These are phyloP conservation scores for Pulveroboletus sp. DNA, from an alignment of 768 basidiomycete species.

Conservation along the genomic window DNA sequence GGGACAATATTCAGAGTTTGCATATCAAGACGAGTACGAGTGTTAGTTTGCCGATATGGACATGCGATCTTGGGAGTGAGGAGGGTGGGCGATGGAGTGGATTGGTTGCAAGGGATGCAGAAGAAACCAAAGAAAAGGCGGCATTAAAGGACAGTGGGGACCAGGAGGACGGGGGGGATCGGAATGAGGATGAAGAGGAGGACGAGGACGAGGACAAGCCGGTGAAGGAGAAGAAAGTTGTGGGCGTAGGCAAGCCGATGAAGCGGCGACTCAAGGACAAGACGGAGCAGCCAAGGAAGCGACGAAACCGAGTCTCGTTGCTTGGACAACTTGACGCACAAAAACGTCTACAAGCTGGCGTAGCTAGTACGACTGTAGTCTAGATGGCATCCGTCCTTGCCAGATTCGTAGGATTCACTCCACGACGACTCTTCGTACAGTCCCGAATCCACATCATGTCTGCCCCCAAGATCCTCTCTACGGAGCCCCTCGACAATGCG, in stretches of 20 bases:
- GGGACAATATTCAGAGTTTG: constrained; percentile 88
- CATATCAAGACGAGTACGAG: constrained; percentile 88
- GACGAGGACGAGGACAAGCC: not conserved
- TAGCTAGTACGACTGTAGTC: not conserved
- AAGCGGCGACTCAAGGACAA: constrained; percentile 13
- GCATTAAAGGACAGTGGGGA: not conserved
- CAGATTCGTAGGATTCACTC: constrained; percentile 2
- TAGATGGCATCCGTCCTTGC: constrained; percentile 3
- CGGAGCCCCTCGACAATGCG: constrained; percentile 44
- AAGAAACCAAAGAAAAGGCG: constrained; percentile 6
- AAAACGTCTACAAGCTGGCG: not conserved
- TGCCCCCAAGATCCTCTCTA: constrained; percentile 49
- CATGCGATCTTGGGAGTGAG: constrained; percentile 58
- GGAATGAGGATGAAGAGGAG: not conserved
- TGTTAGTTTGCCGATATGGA: constrained; percentile 88
- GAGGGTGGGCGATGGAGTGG: constrained; percentile 30
- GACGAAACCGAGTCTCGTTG: not conserved
- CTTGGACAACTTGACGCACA: not conserved
- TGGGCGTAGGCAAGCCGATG: not conserved
- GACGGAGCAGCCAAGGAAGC: constrained; percentile 16
- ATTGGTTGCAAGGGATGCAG: constrained; percentile 12
- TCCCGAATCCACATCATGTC: constrained; percentile 24
- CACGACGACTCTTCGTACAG: not conserved
- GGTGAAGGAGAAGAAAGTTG: constrained; percentile 1
- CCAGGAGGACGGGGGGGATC: not conserved